These are phyloP conservation scores for Termitomyces sp. DNA, from an alignment of 768 basidiomycete genomes.

Conservation along the genomic window DNA sequence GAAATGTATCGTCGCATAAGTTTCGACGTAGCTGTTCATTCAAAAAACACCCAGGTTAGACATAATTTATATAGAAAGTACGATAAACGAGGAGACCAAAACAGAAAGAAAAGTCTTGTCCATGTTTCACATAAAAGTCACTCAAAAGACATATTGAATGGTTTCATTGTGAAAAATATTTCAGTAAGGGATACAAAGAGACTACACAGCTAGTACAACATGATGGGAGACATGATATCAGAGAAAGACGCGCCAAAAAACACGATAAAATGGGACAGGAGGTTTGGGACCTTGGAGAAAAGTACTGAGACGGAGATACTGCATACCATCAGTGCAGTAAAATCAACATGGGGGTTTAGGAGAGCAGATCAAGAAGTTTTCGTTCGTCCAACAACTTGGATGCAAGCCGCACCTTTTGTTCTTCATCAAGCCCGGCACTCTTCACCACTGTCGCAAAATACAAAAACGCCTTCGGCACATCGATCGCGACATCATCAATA, in stretches of 20 bases:
- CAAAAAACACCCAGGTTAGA: too few relatives aligned
- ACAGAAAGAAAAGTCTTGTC: too few relatives aligned
- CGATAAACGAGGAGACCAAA: too few relatives aligned
- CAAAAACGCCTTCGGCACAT: conserved; percentile 72
- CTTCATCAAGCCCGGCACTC: conserved; percentile 62
- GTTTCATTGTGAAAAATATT: too few relatives aligned
- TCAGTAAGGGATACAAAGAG: conserved; percentile 3
- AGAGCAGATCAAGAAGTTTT: conserved; percentile 41
- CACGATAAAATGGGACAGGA: not conserved
- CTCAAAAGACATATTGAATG: too few relatives aligned
- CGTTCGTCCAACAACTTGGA: conserved; percentile 58
- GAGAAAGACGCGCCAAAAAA: conserved; percentile 2
- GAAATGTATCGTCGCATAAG: not conserved
- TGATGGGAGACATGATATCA: conserved; percentile 7
- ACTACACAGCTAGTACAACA: conserved; percentile 2
- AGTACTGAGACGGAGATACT: conserved; percentile 13
- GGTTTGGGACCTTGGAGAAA: not conserved
- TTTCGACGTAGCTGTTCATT: too few relatives aligned
- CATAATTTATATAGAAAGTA: too few relatives aligned
- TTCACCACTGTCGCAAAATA: conserved; percentile 69
- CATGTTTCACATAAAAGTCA: too few relatives aligned
- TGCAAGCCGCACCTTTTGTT: conserved; percentile 49
- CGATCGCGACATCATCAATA: conserved; percentile 86
- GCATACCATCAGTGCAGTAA: not conserved
- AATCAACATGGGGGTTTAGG: too few relatives aligned